Evolutionary conservation across 2,329 filamentous ascomycete genomes (phyloP), one percentile per base, ranked within the genome.

Genomic region (Ambrosiella cleistominuta): DNA sequence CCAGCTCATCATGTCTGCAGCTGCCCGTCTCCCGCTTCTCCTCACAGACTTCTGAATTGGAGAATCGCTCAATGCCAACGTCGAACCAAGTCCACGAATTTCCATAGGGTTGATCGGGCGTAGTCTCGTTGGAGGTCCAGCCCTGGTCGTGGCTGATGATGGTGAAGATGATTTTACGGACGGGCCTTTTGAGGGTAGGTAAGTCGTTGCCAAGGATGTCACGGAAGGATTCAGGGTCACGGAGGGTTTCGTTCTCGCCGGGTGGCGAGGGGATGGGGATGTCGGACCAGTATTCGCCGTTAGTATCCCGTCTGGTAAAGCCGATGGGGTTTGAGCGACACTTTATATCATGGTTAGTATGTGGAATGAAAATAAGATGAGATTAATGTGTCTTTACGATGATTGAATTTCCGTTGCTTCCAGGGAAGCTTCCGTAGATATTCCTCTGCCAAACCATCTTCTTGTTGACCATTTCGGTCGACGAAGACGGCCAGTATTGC

Each of bases 61-160:
- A 75, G 53, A 79, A 76, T 2, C 72, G 72, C 66, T 84, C 81
- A 13, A 81, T 65, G 0, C 81, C 81, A 13, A 74, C 78, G 58
- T 83, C 80, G 60, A 83, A 82, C 81, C 81, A 85, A 0, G 80
- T 80, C 68, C 69, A 81, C 0, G 80, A 78, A 1, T 52, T 61
- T 8, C 2, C 17, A 12, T 57, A 60, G 19, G 44, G 39, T 12
- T 15, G 3, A 6, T 5, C 36, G 7, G 51, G 42, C 27, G 27
- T 27, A 27, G 3, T 64, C 55, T 0, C 12, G 49, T 67, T 61
- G 12, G 72, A 70, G 38, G 73, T 72, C 73, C 74, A 81, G 3
- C 81, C 81, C 62, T 85, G 81, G 61, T 85, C 81, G 53, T 67
- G 70, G 64, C 77, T 79, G 9, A 66, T 67, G 45, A 82, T 72